Base-by-base conservation (phyloP, 768 basidiomycete genomes). In the Gloeostereum incarnatum region DNA sequence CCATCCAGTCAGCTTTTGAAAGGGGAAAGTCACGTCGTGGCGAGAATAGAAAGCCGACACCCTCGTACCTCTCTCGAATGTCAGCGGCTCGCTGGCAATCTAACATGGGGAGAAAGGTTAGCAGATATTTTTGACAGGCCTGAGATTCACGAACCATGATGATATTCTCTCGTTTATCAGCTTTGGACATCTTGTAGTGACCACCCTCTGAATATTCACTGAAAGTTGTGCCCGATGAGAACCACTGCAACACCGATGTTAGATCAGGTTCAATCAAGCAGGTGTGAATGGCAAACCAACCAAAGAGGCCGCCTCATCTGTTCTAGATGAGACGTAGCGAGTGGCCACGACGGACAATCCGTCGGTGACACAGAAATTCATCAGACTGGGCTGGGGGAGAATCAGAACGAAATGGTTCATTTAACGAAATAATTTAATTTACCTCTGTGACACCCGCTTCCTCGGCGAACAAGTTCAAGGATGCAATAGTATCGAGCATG, bases 351-450 rank as follows among this genome's bases (percentile, higher is more conserved):
- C 88, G 41, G 84, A 88, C 49, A 87, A 77, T 5, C 96, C 96
- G 54, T 99, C 96, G 4, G 92, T 93, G 21, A 98, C 83, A 49
- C 90, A 93, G 54, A 94, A 99, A 55, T 98, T 98, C 81, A 92
- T 73, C 38, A 93, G 60, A 50, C 85, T 87, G 10, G 91, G 93
- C 78, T 90, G 46, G 6, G 40, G 38, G 43, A 38, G 6, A 27
- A 31, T 22, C 11, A 44, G 26, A 23, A 16, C 26, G 21, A 35
- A 25, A 5, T 30, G 17, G 23, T 21, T 36, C 33, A 31, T 5
- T 9, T 17, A 24, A 19, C 31, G 13, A 38, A 35, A 46, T n/a
- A 36, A 24, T 36, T 20, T 34, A 31, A 41, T 52, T 27, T 45
- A 83, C 85, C 68, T 91, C 88, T 8, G 66, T 78, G 38, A 88